phyloP scores from a whole-genome alignment of 2,329 filamentous ascomycete genomes.

The Penicillium sp. region DNA sequence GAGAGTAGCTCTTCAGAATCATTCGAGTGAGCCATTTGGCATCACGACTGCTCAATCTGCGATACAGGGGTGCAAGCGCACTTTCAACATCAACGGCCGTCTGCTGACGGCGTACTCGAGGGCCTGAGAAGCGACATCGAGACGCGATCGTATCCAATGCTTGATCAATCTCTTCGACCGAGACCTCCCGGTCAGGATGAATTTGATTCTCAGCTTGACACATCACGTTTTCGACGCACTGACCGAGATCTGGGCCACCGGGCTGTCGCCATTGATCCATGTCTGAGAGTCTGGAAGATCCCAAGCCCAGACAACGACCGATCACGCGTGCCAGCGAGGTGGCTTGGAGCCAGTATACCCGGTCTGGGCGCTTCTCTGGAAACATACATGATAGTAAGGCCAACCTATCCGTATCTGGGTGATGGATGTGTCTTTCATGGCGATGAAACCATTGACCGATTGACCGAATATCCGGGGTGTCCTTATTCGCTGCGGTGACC shows the following conservation, averaged over 20 bases:
- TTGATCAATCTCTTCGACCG: conserved; percentile 74
- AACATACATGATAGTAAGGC: conserved; percentile 78
- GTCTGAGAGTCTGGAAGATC: conserved; percentile 64
- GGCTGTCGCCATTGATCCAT: conserved; percentile 68
- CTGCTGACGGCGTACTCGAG: conserved; percentile 57
- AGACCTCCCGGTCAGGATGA: conserved; percentile 55
- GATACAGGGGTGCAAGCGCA: conserved; percentile 63
- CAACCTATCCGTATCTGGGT: conserved; percentile 61
- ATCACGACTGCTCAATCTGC: conserved; percentile 67
- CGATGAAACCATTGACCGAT: conserved; percentile 72
- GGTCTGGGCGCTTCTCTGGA: conserved; percentile 76
- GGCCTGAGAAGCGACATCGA: conserved; percentile 72
- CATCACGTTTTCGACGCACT: conserved; percentile 72
- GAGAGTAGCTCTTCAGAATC: conserved; percentile 76
- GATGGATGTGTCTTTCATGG: conserved; percentile 65
- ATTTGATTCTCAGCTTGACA: conserved; percentile 60
- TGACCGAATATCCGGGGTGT: conserved; percentile 48
- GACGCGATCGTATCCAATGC: conserved; percentile 71
- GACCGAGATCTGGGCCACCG: conserved; percentile 70
- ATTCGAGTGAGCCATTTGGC: conserved; percentile 88
- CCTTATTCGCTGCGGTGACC: conserved; percentile 36
- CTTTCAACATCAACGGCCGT: conserved; percentile 50
- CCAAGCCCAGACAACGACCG: conserved; percentile 69
- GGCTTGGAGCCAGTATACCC: conserved; percentile 75
- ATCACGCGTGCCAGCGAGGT: conserved; percentile 69